Conservation (phyloP, 169 alveolate species). For the Plasmodium vinckei region DNA sequence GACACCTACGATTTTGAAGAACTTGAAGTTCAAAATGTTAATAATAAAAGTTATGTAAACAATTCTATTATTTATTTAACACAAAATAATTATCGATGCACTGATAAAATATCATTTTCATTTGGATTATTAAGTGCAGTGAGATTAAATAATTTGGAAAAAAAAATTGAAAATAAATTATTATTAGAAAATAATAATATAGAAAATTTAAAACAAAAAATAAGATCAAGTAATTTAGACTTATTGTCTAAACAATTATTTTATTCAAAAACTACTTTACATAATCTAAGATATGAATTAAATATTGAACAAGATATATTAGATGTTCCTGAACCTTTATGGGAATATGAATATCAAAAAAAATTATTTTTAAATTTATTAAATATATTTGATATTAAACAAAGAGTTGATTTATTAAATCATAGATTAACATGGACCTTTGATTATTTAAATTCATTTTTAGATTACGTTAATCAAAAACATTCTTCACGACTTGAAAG, state of each 20-base stretch:
- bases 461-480: constrained; percentile 82
- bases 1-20: constrained; percentile 72
- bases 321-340: constrained; percentile 81
- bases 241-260: constrained; percentile 67
- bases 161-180: constrained; percentile 73
- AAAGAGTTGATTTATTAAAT: constrained; percentile 82
- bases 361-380: constrained; percentile 76
- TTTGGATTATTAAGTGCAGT: constrained; percentile 74
- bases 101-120: constrained; percentile 72
- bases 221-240: constrained; percentile 63
- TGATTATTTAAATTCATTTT: constrained; percentile 81
- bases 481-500: constrained; percentile 84
- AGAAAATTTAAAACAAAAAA: constrained; percentile 67
- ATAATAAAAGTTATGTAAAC: constrained; percentile 58
- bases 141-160: constrained; percentile 69
- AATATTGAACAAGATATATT: constrained; percentile 78
- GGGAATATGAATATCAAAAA: constrained; percentile 83
- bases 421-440: constrained; percentile 81
- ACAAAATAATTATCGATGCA: constrained; percentile 33
- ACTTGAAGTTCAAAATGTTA: constrained; percentile 68
- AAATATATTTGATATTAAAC: constrained; percentile 77
- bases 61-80: constrained; percentile 72
- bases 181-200: constrained; percentile 75
- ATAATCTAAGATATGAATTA: constrained; percentile 67
- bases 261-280: constrained; percentile 64